Evolutionary conservation across 2,329 filamentous ascomycete genomes (phyloP).

Genomic region (Colletotrichum tabaci): DNA sequence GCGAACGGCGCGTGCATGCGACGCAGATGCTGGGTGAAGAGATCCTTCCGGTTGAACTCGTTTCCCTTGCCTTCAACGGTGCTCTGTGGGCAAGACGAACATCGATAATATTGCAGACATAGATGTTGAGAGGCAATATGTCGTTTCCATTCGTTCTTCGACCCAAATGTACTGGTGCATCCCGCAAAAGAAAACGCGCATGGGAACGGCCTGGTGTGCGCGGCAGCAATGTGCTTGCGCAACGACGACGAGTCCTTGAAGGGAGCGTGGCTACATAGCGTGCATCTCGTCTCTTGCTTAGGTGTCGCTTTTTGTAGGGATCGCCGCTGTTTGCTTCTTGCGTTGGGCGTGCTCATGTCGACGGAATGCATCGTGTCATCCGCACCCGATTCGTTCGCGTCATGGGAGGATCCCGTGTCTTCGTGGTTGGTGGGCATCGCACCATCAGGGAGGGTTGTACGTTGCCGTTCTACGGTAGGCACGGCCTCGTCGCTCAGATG

Average conservation of each 20-base stretch:
- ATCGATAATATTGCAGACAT: conserved; percentile 75
- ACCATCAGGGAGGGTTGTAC: conserved; percentile 58
- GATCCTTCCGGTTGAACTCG: conserved; percentile 93
- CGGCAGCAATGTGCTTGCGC: conserved; percentile 77
- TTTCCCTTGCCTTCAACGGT: conserved; percentile 71
- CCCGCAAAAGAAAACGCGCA: conserved; percentile 90
- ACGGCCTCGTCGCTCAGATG: conserved; percentile 53
- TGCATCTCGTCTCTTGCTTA: conserved; percentile 75
- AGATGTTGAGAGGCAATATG: conserved; percentile 94
- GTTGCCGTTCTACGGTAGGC: conserved; percentile 48
- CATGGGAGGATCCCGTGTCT: conserved; percentile 58
- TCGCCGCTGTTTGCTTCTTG: conserved; percentile 61
- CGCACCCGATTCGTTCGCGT: conserved; percentile 55
- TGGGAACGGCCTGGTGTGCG: conserved; percentile 81
- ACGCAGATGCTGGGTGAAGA: conserved; percentile 94
- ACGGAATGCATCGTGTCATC: conserved; percentile 56
- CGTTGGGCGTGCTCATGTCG: conserved; percentile 54
- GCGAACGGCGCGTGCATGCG: conserved; percentile 89
- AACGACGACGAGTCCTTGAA: conserved; percentile 78
- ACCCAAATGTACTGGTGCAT: conserved; percentile 86
- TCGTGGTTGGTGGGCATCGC: conserved; percentile 56
- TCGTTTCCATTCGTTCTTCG: conserved; percentile 98
- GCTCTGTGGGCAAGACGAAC: conserved; percentile 71
- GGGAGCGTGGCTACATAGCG: conserved; percentile 73
- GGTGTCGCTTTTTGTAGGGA: conserved; percentile 62